phyloP scores from a whole-genome alignment of 768 basidiomycete species.

The Leccinum rimulosum region DNA sequence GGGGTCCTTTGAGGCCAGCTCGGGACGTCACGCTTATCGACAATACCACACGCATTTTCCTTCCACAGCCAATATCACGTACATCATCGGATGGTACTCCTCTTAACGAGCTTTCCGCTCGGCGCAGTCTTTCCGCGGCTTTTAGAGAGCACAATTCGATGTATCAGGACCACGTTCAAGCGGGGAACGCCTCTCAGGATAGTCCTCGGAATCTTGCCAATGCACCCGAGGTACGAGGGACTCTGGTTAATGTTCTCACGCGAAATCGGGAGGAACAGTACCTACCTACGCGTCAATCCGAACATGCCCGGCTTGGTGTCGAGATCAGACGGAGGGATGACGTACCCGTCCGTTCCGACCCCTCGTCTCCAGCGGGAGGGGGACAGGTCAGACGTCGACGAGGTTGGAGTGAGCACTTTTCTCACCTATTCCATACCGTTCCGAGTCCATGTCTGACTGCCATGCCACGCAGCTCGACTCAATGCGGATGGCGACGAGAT shows the following conservation, averaged over 20 bases:
- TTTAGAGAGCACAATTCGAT: slow-evolving; percentile 20
- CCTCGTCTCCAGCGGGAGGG: slow-evolving; percentile 9
- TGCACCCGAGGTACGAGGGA: slow-evolving; percentile 23
- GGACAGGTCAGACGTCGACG: slow-evolving; percentile 30
- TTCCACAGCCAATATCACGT: slow-evolving; percentile 25
- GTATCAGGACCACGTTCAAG: slow-evolving; percentile 15
- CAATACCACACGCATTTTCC: slow-evolving; percentile 14
- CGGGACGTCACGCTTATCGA: slow-evolving; percentile 21
- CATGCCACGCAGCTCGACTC: slow-evolving; percentile 30
- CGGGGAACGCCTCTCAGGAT: slow-evolving; percentile 7
- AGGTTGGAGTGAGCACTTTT: slow-evolving; percentile 31
- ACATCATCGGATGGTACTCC: slow-evolving; percentile 23
- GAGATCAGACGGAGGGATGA: slow-evolving; percentile 15
- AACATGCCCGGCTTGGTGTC: not conserved
- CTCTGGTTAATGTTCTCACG: slow-evolving; percentile 22
- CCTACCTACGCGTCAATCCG: slow-evolving; percentile 7
- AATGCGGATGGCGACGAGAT: slow-evolving; percentile 62
- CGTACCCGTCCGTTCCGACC: slow-evolving; percentile 3
- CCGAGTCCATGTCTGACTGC: slow-evolving; percentile 5
- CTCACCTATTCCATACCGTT: not conserved
- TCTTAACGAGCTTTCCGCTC: slow-evolving; percentile 17
- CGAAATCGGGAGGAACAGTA: slow-evolving; percentile 24
- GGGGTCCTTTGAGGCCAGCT: slow-evolving; percentile 14
- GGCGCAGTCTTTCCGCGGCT: slow-evolving; percentile 22
- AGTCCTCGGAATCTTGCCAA: slow-evolving; percentile 22